Conservation (phyloP, 768 basidiomycete species). For the Tulasnella sp. region DNA sequence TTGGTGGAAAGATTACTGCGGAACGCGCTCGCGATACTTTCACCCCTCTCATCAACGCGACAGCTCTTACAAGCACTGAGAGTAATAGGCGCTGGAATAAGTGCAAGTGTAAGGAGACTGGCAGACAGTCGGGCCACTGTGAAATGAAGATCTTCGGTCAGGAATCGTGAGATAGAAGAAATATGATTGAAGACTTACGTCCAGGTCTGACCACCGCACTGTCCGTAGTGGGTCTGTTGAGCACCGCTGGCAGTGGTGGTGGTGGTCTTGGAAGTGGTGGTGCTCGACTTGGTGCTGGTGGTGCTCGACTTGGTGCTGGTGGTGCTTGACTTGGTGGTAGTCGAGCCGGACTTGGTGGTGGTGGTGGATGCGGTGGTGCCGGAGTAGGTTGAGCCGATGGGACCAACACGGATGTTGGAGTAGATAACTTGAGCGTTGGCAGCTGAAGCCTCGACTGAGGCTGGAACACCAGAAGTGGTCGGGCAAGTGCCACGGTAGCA, state of each 20-base stretch:
- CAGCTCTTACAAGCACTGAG: slow-evolving; percentile 21
- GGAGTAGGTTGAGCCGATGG: slow-evolving; percentile 41
- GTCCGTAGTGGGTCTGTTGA: slow-evolving; percentile 24
- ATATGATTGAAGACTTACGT: background rate
- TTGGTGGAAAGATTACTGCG: too few relatives aligned
- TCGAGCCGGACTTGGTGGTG: background rate
- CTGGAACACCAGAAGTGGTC: slow-evolving; percentile 41
- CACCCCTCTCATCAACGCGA: background rate
- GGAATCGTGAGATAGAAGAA: background rate
- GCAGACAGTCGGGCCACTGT: slow-evolving; percentile 22
- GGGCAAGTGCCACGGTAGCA: slow-evolving; percentile 42
- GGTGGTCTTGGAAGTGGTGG: slow-evolving; percentile 14
- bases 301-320: slow-evolving; percentile 5
- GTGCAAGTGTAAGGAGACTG: slow-evolving; percentile 22
- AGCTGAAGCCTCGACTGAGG: slow-evolving; percentile 36
- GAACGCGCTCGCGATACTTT: background rate
- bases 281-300: slow-evolving; percentile 1
- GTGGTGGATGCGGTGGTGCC: slow-evolving; percentile 13
- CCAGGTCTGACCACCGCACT: slow-evolving; percentile 26
- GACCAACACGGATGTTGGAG: slow-evolving; percentile 50
- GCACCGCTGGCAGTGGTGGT: slow-evolving; percentile 19
- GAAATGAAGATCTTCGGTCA: background rate
- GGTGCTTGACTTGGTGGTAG: background rate
- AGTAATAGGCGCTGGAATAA: slow-evolving; percentile 12
- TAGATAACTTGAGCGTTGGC: slow-evolving; percentile 41